Conservation (phyloP, 225 moss, liverwort and hornwort species). For the Ulota crispa region DNA sequence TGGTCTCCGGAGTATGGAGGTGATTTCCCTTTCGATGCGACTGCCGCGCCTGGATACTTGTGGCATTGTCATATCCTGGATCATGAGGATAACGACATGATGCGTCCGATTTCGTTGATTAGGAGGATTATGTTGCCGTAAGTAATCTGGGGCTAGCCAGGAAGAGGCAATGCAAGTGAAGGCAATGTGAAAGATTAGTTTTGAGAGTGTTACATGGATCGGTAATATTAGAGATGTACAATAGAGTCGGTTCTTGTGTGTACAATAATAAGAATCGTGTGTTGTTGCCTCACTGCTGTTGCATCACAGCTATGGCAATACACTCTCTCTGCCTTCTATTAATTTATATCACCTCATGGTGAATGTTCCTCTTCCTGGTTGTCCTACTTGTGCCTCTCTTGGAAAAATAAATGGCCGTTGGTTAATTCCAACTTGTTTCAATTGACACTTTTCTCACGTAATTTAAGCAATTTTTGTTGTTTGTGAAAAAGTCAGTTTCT, state of each 20-base stretch:
- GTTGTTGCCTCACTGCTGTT: neutral
- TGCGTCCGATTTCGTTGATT: constrained; percentile 48
- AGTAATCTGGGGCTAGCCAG: neutral
- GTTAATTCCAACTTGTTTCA: too few relatives aligned
- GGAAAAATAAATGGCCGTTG: too few relatives aligned
- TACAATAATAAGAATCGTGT: constrained; percentile 3
- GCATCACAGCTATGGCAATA: neutral
- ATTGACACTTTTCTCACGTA: too few relatives aligned
- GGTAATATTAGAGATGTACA: constrained; percentile 16
- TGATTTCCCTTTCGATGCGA: constrained; percentile 46
- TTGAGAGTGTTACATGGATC: neutral
- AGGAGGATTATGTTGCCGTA: neutral
- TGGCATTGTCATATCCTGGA: constrained; percentile 65
- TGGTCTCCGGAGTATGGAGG: constrained; percentile 46
- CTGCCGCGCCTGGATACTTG: constrained; percentile 34
- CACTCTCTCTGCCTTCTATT: neutral
- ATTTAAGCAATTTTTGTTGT: too few relatives aligned
- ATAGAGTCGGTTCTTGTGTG: neutral
- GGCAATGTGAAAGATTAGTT: neutral
- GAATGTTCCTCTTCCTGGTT: neutral
- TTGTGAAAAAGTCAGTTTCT: too few relatives aligned
- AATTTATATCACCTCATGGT: neutral
- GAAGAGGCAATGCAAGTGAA: constrained; percentile 35
- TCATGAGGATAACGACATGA: constrained; percentile 81
- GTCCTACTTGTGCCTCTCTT: too few relatives aligned